These are phyloP conservation scores for Podaxis sp. DNA, from an alignment of 768 basidiomycete genomes.

Conservation along the genomic window DNA sequence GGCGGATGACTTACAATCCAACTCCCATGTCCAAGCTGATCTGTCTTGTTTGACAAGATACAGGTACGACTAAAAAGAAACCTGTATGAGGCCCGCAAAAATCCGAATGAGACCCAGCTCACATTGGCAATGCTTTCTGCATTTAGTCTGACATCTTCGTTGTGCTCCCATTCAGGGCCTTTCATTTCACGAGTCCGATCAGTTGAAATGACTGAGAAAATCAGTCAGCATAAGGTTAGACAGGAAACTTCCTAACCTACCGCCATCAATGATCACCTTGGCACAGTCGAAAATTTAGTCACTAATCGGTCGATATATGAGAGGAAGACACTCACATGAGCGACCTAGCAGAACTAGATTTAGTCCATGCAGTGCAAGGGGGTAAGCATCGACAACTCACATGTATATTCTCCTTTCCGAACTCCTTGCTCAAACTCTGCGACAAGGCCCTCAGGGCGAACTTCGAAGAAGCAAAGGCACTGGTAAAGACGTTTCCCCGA, in stretches of 20 bases:
- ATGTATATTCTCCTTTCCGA: slow-evolving; percentile 73
- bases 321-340: slow-evolving; percentile 7
- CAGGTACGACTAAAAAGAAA: slow-evolving; percentile 54
- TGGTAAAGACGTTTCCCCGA: slow-evolving; percentile 61
- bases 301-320: not conserved
- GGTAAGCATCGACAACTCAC: slow-evolving; percentile 51
- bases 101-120: slow-evolving; percentile 18
- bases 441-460: slow-evolving; percentile 60
- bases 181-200: not conserved
- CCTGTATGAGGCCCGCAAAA: too few species aligned
- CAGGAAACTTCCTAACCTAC: slow-evolving; percentile 24
- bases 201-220: slow-evolving; percentile 16
- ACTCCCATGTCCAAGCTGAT: slow-evolving; percentile 78
- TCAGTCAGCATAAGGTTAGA: slow-evolving; percentile 23
- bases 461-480: slow-evolving; percentile 64
- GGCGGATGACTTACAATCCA: slow-evolving; percentile 56
- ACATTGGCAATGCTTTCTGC: slow-evolving; percentile 75
- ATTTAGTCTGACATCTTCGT: slow-evolving; percentile 48
- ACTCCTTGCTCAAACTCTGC: slow-evolving; percentile 75
- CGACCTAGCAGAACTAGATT: not conserved
- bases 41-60: slow-evolving; percentile 68
- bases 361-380: slow-evolving; percentile 27
- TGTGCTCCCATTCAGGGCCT: slow-evolving; percentile 41
- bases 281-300: not conserved
- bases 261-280: slow-evolving; percentile 71